Conservation (phyloP, 2,329 filamentous ascomycete species). For the Calonectria honghensis region DNA sequence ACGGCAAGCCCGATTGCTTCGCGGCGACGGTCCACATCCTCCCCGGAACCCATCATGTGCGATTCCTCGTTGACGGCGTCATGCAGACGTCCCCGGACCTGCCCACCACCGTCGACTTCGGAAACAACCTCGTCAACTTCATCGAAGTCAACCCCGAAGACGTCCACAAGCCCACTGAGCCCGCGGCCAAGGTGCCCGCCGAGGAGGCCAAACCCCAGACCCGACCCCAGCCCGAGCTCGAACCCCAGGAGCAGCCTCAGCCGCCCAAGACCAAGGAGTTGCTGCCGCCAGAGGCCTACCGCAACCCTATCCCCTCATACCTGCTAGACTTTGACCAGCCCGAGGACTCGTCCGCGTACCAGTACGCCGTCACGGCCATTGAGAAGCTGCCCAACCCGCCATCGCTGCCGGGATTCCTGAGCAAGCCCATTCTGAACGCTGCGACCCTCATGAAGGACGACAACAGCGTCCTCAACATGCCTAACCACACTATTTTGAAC, state of each 20-base stretch:
- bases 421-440: conserved; percentile 95
- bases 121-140: conserved; percentile 98
- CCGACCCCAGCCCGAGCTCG: conserved; percentile 34
- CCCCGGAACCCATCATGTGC: conserved; percentile 96
- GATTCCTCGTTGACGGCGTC: conserved; percentile 95
- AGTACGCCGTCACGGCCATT: conserved; percentile 83
- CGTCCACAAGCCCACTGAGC: conserved; percentile 61
- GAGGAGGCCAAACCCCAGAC: conserved; percentile 30
- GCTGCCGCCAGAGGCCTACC: conserved; percentile 77
- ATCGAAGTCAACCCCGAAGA: conserved; percentile 92
- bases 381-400: conserved; percentile 89
- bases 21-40: conserved; percentile 88
- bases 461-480: conserved; percentile 96
- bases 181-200: conserved; percentile 35
- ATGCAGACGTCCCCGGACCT: conserved; percentile 92
- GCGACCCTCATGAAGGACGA: conserved; percentile 96
- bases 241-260: conserved; percentile 58
- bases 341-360: conserved; percentile 85
- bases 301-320: conserved; percentile 86
- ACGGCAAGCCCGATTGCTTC: conserved; percentile 78
- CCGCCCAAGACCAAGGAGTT: conserved; percentile 73
- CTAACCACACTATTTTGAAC: conserved; percentile 97
- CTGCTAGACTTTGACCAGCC: conserved; percentile 90
- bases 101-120: conserved; percentile 97
- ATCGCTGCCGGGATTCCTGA: conserved; percentile 90